Base-by-base conservation (phyloP, 495 filamentous ascomycete species). In the Annulohypoxylon bovei region DNA sequence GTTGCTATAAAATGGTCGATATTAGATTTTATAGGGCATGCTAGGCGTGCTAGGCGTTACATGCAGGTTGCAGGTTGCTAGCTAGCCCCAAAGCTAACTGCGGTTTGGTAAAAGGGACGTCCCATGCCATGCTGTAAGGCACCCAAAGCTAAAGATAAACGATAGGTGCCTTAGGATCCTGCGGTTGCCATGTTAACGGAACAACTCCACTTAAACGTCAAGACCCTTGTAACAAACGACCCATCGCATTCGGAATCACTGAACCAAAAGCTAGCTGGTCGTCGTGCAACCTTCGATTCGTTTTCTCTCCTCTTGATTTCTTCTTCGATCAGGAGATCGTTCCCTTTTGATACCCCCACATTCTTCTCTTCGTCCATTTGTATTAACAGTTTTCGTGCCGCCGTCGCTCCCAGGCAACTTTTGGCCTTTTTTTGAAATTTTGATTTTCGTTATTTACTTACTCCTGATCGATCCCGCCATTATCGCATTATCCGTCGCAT, bases 311-410 rank as follows among this genome's bases (percentile, higher is more conserved):
- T 55, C 33, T 27, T 62, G 65, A 50, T 58, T 71, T 62, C 47
- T 68, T 58, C 50, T 32, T 49, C 66, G 58, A 47, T 54, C 53
- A 66, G 59, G 52, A 55, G 28, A 58, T 65, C 50, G 33, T 69
- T 22, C 67, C 47, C 25, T 60, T 49, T 37, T 44, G 53, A 75
- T 73, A 69, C 62, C 61, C 67, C 39, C 39, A n/a, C 55, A 22
- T 67, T 54, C 16, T 77, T 75, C 71, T 33, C 14, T 79, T 79
- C 77, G 33, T 68, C 44, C 39, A 40, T 9, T 74, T 78, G 76
- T 79, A 75, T 79, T 79, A 78, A 78, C 77, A 77, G 23, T 74
- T n/a, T n/a, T 30, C 39, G 39, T 49, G 40, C 67, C 67, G 52
- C 32, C 64, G 53, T 68, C 25, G 47, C 50, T 47, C 28, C 6